Evolutionary conservation across 83 land plant species (phyloP), one percentile per base, ranked within the genome.

Genomic region (Isoetes engelmannii): DNA sequence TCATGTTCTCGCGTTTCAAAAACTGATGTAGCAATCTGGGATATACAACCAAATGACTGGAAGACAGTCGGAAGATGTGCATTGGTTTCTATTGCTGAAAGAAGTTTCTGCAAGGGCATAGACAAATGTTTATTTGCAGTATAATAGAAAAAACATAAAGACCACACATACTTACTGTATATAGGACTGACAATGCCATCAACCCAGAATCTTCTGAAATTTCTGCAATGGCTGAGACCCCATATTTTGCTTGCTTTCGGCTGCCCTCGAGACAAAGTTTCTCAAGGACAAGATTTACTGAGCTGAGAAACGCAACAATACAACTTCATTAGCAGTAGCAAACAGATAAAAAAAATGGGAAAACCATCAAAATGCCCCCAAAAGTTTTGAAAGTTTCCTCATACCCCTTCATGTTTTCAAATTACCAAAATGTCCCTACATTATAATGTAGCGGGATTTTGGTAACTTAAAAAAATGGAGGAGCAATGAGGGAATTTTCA

Each of bases 1-100:
- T 90, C 92, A 37, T 74, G 80, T 69, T 90, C 95, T 68, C 88
- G 76, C 4, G 95, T 90, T 81, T 90, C 95, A 76, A 87, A 90
- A 61, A 90, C 84, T 28, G 92, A 77, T 82, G 81, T 83, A 12
- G 92, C 91, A 72, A 64, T 83, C 65, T 90, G 84, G 4, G 92
- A 91, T 68, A 90, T 85, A 69, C 89, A 90, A 4, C 86, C 86
- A 45, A 90, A 64, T 44, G 92, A 90, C 57, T 90, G 92, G n/a
- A 90, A 74, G 53, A 85, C 78, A 46, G 89, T 79, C 9, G 92
- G 92, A 62, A 90, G 75, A 69, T 87, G 78, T 37, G 53, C 12
- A 10, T 63, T 72, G 68, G 47, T 45, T 51, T 72, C 68, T 28
- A 72, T 8, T 3, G 53, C 5, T 48, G 46, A 4, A 37, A 72